These are phyloP conservation scores for Nakaseomyces uthaithaninus DNA, from an alignment of 1,139 yeast genomes.

Conservation along the genomic window DNA sequence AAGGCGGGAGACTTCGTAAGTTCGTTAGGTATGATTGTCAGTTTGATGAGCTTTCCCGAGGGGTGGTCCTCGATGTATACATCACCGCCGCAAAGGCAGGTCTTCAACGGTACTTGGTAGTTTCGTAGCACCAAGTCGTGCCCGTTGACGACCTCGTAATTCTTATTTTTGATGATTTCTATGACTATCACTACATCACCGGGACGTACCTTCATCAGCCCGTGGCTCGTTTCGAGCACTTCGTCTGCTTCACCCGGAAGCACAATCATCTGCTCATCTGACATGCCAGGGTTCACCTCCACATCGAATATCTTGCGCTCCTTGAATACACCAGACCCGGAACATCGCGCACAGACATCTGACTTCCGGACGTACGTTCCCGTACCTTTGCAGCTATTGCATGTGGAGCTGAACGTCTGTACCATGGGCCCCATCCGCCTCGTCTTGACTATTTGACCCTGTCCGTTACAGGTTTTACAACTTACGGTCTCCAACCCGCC, in stretches of 20 bases:
- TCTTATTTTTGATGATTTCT: slow-evolving; percentile 22
- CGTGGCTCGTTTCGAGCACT: slow-evolving; percentile 36
- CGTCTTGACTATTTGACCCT: slow-evolving; percentile 20
- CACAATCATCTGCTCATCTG: slow-evolving; percentile 43
- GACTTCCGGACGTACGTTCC: slow-evolving; percentile 32
- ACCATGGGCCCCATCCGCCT: slow-evolving; percentile 25
- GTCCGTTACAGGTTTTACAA: slow-evolving; percentile 36
- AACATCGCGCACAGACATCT: slow-evolving; percentile 38
- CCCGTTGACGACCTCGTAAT: slow-evolving; percentile 16
- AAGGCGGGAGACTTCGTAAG: slow-evolving; percentile 19
- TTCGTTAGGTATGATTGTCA: slow-evolving; percentile 26
- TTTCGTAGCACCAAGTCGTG: slow-evolving; percentile 18
- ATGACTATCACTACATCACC: slow-evolving; percentile 56
- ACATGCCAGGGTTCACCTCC: slow-evolving; percentile 45
- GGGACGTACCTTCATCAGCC: slow-evolving; percentile 38
- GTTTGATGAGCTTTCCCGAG: slow-evolving; percentile 20
- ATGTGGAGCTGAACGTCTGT: slow-evolving; percentile 30
- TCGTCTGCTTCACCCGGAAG: slow-evolving; percentile 58
- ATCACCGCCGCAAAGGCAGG: slow-evolving; percentile 29
- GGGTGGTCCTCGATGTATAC: slow-evolving; percentile 26
- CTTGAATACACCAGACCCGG: slow-evolving; percentile 36
- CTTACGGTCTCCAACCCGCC: slow-evolving; percentile 37
- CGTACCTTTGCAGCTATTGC: slow-evolving; percentile 36
- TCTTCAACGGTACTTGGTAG: slow-evolving; percentile 21
- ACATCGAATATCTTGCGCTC: slow-evolving; percentile 47